Base-by-base conservation (phyloP, 768 basidiomycete genomes). In the Kondoa subrosea region DNA sequence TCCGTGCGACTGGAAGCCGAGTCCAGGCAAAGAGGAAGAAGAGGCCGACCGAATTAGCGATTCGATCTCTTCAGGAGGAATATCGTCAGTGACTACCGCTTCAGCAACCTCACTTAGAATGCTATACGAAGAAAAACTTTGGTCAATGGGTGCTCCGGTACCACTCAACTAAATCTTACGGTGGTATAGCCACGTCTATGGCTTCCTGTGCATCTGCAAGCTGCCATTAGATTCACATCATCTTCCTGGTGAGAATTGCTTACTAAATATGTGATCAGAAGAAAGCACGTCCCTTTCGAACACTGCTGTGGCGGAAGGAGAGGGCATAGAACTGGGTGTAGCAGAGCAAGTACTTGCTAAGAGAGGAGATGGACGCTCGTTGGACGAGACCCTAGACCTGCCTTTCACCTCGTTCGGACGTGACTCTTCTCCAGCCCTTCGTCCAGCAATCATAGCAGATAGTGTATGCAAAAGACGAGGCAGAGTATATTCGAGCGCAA, bases 171-270 rank as follows among this genome's bases (percentile, higher is more conserved):
- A 8, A 21, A 8, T 8, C 40, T 21, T 21, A 50, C 40, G 61
- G 61, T 3, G 61, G n/a, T 27, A 63, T 31, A 33, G 61, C 61
- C 61, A 63, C 16, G 29, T 63, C 61, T 12, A 33, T 31, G 17
- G 61, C 61, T 63, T 63, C 61, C n/a, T 63, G 61, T 21, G 61
- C 61, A 33, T 63, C 61, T 63, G 61, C 58, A 30, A 30, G 4
- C 4, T 25, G 58, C 58, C 26, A 60, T 8, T 27, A 60, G 58
- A 25, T 8, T 60, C n/a, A 4, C 58, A 26, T 26, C 8, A 50
- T 50, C 4, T 63, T 16, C 8, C 12, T 21, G 16, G 61, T 33
- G 30, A 33, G n/a, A n/a, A n/a, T n/a, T n/a, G n/a, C 29, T 63
- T 33, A 63, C 61, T 63, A 4, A 30, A 63, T 4, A 32, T 8